Conservation (phyloP, 2,329 filamentous ascomycete genomes). For the Stemphylium beticola region DNA sequence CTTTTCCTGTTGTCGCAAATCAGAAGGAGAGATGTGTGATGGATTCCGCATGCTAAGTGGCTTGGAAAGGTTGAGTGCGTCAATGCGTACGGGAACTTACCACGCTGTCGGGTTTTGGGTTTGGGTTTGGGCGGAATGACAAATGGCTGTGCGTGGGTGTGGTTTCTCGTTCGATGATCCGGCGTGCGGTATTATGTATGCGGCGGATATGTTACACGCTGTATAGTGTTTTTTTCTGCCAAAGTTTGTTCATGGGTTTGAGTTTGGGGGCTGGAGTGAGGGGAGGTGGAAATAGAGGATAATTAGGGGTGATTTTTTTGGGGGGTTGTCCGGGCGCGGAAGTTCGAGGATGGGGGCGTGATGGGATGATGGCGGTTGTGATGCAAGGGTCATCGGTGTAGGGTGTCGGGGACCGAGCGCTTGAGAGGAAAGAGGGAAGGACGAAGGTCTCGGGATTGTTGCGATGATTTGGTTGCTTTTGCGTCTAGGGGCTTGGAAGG, state of each 20-base stretch:
- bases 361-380: not conserved
- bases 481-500: not conserved
- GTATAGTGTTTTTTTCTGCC: too few relatives aligned
- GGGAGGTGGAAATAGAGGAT: not conserved
- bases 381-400: not conserved
- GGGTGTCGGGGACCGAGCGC: not conserved
- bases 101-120: not conserved
- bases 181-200: too few relatives aligned
- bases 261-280: not conserved
- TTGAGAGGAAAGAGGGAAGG: not conserved
- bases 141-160: too few relatives aligned
- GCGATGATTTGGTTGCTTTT: not conserved
- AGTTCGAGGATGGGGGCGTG: conserved; percentile 1
- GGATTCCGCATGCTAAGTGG: not conserved
- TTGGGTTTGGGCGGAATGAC: not conserved
- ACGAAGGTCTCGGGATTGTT: not conserved
- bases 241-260: not conserved
- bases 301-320: conserved; percentile 9
- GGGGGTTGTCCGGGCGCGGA: not conserved
- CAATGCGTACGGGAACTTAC: conserved; percentile 2
- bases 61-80: not conserved
- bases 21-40: not conserved
- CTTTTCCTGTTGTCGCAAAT: not conserved
- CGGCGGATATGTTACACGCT: not conserved
- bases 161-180: too few relatives aligned